These are phyloP conservation scores for Leccinum disarticulatum DNA, from an alignment of 768 basidiomycete species.

Conservation along the genomic window DNA sequence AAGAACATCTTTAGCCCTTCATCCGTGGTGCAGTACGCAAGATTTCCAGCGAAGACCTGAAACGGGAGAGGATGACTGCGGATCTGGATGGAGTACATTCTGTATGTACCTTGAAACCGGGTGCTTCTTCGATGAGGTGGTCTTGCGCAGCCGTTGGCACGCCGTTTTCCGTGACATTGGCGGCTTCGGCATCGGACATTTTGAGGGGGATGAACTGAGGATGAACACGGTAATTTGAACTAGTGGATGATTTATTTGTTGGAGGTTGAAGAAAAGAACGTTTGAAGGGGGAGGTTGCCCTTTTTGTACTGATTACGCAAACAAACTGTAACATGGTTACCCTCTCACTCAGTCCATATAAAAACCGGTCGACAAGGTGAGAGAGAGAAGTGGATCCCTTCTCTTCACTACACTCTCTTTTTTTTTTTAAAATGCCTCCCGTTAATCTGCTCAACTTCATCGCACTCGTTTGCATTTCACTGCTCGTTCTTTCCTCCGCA, in stretches of 20 bases:
- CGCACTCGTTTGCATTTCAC: constrained; percentile 55
- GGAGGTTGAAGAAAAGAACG: constrained; percentile 66
- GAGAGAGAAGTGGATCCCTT: no score
- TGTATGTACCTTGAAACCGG: constrained; percentile 70
- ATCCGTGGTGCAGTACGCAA: constrained; percentile 92
- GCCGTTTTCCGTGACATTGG: constrained; percentile 80
- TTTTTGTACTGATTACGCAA: constrained; percentile 40
- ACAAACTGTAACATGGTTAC: constrained; percentile 13
- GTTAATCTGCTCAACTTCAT: constrained; percentile 56
- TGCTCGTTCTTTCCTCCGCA: constrained; percentile 52
- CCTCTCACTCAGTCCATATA: no score
- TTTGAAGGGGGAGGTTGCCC: constrained; percentile 26
- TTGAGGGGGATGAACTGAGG: constrained; percentile 51
- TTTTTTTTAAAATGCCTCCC: constrained; percentile 38
- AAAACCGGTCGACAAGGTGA: no score
- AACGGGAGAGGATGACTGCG: constrained; percentile 11
- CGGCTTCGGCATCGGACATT: constrained; percentile 93
- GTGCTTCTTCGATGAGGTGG: constrained; percentile 61
- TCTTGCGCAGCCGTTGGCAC: constrained; percentile 78
- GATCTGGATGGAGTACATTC: constrained; percentile 13
- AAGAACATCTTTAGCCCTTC: constrained; percentile 95
- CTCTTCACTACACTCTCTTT: constrained; percentile 6
- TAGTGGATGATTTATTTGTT: constrained; percentile 36
- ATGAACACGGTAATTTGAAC: constrained; percentile 37
- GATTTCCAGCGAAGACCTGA: constrained; percentile 94